Evolutionary conservation across 305 asterid species (phyloP).

Genomic region (Nicotiana rustica): DNA sequence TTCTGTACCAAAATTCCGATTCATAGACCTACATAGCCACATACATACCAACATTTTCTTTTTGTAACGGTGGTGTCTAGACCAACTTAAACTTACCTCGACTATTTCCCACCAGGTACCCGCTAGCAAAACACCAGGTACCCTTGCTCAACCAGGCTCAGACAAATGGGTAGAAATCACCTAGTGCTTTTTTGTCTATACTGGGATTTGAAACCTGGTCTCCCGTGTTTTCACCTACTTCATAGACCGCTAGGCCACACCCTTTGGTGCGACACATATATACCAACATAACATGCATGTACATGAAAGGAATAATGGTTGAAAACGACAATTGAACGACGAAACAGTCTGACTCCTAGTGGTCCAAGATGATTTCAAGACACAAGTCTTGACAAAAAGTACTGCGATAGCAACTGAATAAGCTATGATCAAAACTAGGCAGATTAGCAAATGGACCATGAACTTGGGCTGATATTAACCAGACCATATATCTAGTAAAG

Average conservation of each 20-base stretch:
- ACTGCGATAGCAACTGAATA: not conserved
- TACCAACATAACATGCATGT: constrained; percentile 17
- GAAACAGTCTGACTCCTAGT: not conserved
- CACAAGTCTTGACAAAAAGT: not conserved
- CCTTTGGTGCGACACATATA: not conserved
- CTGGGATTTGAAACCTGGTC: constrained; percentile 19
- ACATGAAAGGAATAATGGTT: constrained; percentile 13
- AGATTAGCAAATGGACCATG: constrained; percentile 7
- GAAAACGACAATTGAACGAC: not conserved
- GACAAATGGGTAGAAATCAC: not conserved
- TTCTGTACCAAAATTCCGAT: not conserved
- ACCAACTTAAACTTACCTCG: not conserved
- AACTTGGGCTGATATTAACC: constrained; percentile 20
- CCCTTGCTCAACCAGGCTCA: not conserved
- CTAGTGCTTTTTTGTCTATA: not conserved
- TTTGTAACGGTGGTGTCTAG: not conserved
- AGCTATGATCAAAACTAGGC: constrained; percentile 24
- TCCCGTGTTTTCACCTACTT: not conserved
- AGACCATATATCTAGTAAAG: not conserved
- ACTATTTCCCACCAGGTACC: not conserved
- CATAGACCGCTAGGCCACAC: not conserved
- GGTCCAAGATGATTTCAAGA: constrained; percentile 22
- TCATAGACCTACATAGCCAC: not conserved
- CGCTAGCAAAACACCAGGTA: not conserved
- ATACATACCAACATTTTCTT: not conserved